Evolutionary conservation across 768 basidiomycete genomes (phyloP), one percentile per base, ranked within the genome.

Genomic region (Serpula lacrymans): DNA sequence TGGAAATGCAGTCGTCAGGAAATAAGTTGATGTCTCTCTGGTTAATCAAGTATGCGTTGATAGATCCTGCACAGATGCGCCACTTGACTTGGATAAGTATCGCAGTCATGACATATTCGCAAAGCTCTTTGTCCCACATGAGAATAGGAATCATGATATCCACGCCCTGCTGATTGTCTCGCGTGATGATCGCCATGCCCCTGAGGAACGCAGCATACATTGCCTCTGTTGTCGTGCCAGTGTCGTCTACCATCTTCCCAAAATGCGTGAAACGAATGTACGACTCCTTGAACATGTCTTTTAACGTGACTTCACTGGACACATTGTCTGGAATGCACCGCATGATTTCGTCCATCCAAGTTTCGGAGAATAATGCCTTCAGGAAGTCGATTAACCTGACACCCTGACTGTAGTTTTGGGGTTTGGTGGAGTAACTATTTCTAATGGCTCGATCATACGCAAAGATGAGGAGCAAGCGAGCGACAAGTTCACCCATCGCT

Each of bases 191-290:
- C 3, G 58, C 60, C 49, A 54, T 52, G 18, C 48, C 47, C 32
- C 63, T 52, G 25, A 52, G 23, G 28, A 63, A 54, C n/a, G 54
- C 55, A 5, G 42, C 46, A 32, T 44, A 45, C 10, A 50, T 47
- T 18, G 43, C 45, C 6, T 43, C 29, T 17, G 51, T 32, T n/a
- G 48, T 52, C 29, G 48, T 34, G 6, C 31, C 48, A 4, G 41
- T 42, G 36, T 57, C 53, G 32, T 58, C 61, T 9, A 34, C 46
- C 33, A 45, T 41, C 34, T 46, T 46, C 21, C 30, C 54, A 37
- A 59, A 65, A 40, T 65, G 63, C 3, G 63, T 63, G 47, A 64
- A 64, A 25, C 55, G 50, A 13, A 65, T 38, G 18, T 35, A 34
- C 8, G 58, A 52, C 17, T 54, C 34, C 31, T 45, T 23, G 52